phyloP scores from a whole-genome alignment of 106 monocot genomes.

The Acorus calamus region DNA sequence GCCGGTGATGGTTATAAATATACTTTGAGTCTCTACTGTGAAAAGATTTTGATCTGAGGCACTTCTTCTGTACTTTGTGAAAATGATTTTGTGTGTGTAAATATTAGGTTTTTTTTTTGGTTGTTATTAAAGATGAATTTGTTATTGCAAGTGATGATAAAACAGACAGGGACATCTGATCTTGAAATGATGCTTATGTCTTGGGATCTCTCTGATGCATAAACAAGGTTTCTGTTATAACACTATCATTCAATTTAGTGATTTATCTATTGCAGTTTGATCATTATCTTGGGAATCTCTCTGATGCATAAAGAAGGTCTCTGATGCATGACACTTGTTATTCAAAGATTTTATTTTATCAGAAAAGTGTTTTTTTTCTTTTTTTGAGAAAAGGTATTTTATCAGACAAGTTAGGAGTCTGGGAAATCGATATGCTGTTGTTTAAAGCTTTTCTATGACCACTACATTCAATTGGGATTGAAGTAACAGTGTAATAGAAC shows the following conservation, averaged over 20 bases:
- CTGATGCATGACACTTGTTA: not conserved
- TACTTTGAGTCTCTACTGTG: too few species aligned
- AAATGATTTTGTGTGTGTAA: not conserved
- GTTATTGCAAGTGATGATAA: not conserved
- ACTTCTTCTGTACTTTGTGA: not conserved
- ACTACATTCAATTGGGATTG: too few species aligned
- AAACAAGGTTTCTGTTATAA: not conserved
- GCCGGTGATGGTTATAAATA: too few species aligned
- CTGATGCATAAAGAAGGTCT: not conserved
- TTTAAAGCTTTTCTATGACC: too few species aligned
- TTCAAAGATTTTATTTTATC: too few species aligned
- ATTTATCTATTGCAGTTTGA: not conserved
- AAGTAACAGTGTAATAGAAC: too few species aligned
- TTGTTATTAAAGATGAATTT: not conserved
- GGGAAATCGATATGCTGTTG: too few species aligned
- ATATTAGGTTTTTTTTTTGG: not conserved
- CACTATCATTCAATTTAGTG: not conserved
- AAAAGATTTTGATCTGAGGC: too few species aligned
- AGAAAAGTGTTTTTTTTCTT: too few species aligned
- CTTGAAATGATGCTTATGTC: not conserved
- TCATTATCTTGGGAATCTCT: slow-evolving; percentile 1
- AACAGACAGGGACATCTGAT: slow-evolving; percentile 4
- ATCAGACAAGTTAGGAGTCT: too few species aligned
- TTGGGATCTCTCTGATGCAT: slow-evolving; percentile 3
- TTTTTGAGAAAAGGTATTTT: too few species aligned